These are phyloP conservation scores for Aureobasidium sp. DNA, from an alignment of 2,329 filamentous ascomycete species.

Conservation along the genomic window DNA sequence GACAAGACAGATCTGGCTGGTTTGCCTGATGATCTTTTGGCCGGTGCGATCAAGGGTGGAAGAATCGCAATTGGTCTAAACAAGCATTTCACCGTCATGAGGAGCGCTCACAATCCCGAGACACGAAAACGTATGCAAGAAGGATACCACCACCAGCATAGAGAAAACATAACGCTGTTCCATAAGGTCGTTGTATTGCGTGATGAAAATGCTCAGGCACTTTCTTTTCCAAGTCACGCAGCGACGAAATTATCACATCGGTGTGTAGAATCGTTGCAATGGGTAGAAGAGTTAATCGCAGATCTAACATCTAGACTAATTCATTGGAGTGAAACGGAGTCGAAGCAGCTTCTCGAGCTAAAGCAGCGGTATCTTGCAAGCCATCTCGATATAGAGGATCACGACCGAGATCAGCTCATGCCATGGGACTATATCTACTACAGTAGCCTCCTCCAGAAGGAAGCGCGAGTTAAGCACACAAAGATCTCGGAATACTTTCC, in stretches of 20 bases:
- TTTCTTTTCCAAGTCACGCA: no score
- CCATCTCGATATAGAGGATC: not conserved
- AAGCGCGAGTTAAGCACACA: not conserved
- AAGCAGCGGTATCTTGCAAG: not conserved
- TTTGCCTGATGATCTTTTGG: no score
- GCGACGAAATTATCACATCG: no score
- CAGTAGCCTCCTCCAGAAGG: not conserved
- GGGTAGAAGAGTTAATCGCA: no score
- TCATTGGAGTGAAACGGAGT: not conserved
- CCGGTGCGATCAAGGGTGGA: not conserved
- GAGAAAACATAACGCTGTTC: not conserved
- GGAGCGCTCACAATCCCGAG: not conserved
- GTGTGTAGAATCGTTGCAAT: no score
- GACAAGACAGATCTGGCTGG: no score
- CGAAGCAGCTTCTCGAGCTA: not conserved
- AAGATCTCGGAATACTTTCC: not conserved
- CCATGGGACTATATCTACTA: not conserved
- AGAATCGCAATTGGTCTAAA: not conserved
- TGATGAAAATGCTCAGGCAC: no score
- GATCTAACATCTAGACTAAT: not conserved
- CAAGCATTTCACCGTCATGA: not conserved
- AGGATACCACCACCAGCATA: not conserved
- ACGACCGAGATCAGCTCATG: not conserved
- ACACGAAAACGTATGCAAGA: not conserved
- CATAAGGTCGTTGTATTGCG: no score